These are phyloP conservation scores for Pyrenochaeta sp. DNA, from an alignment of 2,329 filamentous ascomycete genomes.

Conservation along the genomic window DNA sequence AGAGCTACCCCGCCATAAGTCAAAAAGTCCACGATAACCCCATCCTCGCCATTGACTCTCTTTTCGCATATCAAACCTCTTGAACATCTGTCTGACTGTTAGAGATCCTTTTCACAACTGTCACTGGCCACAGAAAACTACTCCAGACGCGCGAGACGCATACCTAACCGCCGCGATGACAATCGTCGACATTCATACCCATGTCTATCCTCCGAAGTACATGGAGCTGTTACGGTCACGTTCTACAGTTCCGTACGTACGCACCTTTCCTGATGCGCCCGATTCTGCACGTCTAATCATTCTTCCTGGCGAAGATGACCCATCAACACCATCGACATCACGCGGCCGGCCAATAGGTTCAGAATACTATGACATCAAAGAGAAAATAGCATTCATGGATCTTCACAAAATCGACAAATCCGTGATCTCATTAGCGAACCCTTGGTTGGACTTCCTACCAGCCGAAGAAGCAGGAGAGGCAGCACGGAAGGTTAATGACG, in stretches of 20 bases:
- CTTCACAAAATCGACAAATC: conserved; percentile 81
- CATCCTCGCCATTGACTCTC: not conserved
- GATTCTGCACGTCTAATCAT: conserved; percentile 72
- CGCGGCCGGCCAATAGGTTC: conserved; percentile 83
- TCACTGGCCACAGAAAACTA: not conserved
- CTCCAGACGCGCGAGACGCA: conserved; percentile 1
- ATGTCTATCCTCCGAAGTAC: conserved; percentile 69
- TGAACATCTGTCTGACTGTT: not conserved
- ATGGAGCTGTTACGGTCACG: conserved; percentile 65
- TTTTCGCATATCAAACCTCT: not conserved
- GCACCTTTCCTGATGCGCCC: conserved; percentile 65
- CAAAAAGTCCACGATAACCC: conserved; percentile 18
- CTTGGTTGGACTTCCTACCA: conserved; percentile 87
- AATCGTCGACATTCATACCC: conserved; percentile 69
- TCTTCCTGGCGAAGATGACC: conserved; percentile 65
- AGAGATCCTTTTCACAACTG: not conserved
- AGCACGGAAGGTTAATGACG: conserved; percentile 76
- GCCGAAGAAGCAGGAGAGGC: conserved; percentile 68
- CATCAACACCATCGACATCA: conserved; percentile 60
- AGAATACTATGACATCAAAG: conserved; percentile 80
- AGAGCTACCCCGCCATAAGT: conserved; percentile 31
- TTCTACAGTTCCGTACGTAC: conserved; percentile 73
- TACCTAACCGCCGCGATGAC: conserved; percentile 39
- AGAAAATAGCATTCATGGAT: conserved; percentile 90
- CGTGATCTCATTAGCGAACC: conserved; percentile 89